Evolutionary conservation across 225 moss, liverwort and hornwort genomes (phyloP).

Genomic region (Rhytidiadelphus loreus): DNA sequence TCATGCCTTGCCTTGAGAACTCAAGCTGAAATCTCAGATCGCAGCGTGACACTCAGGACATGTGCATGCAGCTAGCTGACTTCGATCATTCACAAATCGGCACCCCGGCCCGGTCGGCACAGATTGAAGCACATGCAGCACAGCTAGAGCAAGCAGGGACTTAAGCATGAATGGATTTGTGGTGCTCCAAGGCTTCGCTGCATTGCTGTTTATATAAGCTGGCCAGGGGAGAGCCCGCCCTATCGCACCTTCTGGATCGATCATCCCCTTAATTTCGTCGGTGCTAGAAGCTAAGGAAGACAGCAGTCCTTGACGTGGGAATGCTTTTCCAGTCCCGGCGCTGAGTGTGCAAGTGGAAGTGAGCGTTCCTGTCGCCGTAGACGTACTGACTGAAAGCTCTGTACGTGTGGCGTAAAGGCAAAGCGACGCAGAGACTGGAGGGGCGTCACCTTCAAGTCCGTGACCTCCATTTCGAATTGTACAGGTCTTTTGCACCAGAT

Average conservation of each 20-base stretch:
- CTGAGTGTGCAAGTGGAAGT: neutral
- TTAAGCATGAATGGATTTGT: neutral
- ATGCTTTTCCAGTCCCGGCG: too few species aligned
- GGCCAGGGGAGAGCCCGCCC: too few species aligned
- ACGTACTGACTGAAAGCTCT: neutral
- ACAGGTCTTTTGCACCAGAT: neutral
- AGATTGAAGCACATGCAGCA: neutral
- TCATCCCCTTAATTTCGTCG: too few species aligned
- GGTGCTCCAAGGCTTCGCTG: neutral
- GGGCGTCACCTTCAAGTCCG: neutral
- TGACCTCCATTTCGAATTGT: neutral
- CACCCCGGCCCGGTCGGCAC: too few species aligned
- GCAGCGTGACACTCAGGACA: neutral
- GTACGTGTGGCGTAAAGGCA: neutral
- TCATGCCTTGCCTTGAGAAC: too few species aligned
- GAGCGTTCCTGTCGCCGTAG: too few species aligned
- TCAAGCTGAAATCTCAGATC: neutral
- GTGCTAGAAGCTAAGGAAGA: too few species aligned
- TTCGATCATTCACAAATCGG: neutral
- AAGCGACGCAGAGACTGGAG: neutral
- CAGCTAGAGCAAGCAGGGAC: neutral
- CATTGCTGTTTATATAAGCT: neutral
- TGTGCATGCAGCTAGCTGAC: neutral
- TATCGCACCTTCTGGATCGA: too few species aligned
- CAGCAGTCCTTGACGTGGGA: too few species aligned